Evolutionary conservation across 164 flowering plant genomes (phyloP), one percentile per base, ranked within the genome.

Genomic region (Nymphaea thermarum): DNA sequence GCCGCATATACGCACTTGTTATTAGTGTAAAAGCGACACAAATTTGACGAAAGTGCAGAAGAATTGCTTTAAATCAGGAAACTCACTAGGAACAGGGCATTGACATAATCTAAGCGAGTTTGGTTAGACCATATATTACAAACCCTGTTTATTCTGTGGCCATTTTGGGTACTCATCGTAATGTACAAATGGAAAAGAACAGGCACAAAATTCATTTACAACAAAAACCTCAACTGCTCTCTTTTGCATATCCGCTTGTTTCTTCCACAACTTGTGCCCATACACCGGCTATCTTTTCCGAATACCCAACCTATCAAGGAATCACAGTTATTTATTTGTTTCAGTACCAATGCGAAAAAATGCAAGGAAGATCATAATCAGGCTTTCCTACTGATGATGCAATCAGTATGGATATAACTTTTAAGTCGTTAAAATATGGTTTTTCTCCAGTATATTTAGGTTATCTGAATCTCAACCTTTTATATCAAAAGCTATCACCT

Each of bases 191-290:
- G 55, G 12, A 47, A 47, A 47, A 6, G 55, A 6, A 47, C 12
- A 47, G 4, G 11, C 36, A 25, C 55, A 47, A 47, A 47, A 47
- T 4, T 47, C 55, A 47, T 47, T 47, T 47, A 47, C 55, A 47
- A 47, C 55, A 47, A 7, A 12, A 47, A 10, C 66, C 65, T 82
- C 71, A 81, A 68, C 43, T 66, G 75, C 73, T 67, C 63, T 71
- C 78, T 69, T 70, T 78, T 10, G 73, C 80, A 66, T 81, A 84
- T 60, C 71, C 77, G 41, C 84, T 80, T 0, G 87, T 85, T 70
- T 86, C 91, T 60, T 83, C 85, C 0, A 85, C 91, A 70, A 88
- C 82, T 70, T 79, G 82, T 63, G 66, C 78, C 91, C 93, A 86
- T 7, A 83, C 84, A 69, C 74, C 77, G 14, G 87, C 82, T 71